Evolutionary conservation across 768 basidiomycete species (phyloP), one percentile per base, ranked within the genome.

Genomic region (Favolaschia claudopus): DNA sequence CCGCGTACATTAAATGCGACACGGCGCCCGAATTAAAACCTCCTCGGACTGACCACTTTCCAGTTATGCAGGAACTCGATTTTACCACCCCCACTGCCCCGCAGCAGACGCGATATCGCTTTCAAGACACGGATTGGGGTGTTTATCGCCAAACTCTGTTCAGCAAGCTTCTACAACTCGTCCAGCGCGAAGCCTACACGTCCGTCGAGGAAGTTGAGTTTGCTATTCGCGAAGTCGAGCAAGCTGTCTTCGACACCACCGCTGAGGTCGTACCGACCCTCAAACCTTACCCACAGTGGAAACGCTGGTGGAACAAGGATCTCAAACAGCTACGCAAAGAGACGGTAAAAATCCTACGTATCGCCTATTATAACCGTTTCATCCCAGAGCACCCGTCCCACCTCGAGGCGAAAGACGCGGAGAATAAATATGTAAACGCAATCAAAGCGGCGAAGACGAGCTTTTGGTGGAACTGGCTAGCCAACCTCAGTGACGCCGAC

Each of bases 31-130:
- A n/a, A n/a, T n/a, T n/a, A n/a, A n/a, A 2, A 55, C 54, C 1
- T 2, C 36, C 65, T 0, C 48, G 55, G 1, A 73, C 80, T 4
- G 79, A 84, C 65, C 81, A 84, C 61, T 71, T 75, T 50, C 80
- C 77, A 0, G 77, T 84, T 10, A 29, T 62, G 22, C 74, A 68
- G 0, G 34, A 57, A 0, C 7, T 81, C 4, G 67, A 76, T 38
- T 27, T 78, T 2, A 13, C 55, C 0, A 38, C 53, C 4, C 24
- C 44, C 5, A 10, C 9, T 0, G 34, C 36, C 0, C 27, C 33
- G 25, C 12, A 39, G 14, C 10, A 12, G 2, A 25, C 46, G 0
- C 24, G 37, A 0, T 24, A 39, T 4, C 73, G 79, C 67, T 81
- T 72, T 52, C 20, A 66, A 2, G 27, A 34, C 7, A 64, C 68